Evolutionary conservation across 1,139 yeast genomes (phyloP), one percentile per base, ranked within the genome.

Genomic region (Sugiyamaella paludigena): DNA sequence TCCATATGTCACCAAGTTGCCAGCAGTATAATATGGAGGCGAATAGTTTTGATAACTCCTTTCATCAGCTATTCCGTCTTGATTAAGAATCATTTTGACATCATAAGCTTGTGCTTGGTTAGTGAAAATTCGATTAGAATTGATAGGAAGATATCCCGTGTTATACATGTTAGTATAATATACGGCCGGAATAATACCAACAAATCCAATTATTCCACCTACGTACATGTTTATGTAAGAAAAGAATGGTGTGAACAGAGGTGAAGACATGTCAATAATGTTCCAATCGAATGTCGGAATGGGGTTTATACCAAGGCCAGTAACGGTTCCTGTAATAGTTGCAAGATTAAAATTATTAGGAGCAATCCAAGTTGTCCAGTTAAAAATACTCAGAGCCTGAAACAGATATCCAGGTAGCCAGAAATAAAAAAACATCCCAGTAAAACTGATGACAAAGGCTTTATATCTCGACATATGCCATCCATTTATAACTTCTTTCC

Each of bases 321-420:
- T 49, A 5, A 73, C 62, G 74, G 47, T 78, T 2, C 87, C 87
- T 2, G 82, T 77, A 37, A 82, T 68, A n/a, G 70, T 67, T 4
- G 81, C 83, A 38, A 82, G 64, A 51, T 75, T 74, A 55, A 76
- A 70, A 60, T 79, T 80, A 33, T 73, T 57, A 15, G 84, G 84
- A 2, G 72, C 67, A 45, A 80, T 78, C 86, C 86, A 81, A 4
- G 81, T 75, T 62, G 77, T 74, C 84, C 85, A 80, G 61, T 78
- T 79, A 66, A 81, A 81, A 7, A 68, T 65, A 5, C 78, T 72
- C 10, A 80, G 61, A 1, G 80, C 81, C 41, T 65, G 63, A 60
- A 79, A 77, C 3, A 80, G 53, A 52, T 72, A 78, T 48, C 71
- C 68, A 13, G 86, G 86, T 19, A 81, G 40, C 83, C 84, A 81